A percentile compares a stretch with the other conserved stretches of the same genome.
These are phyloP conservation scores for Mayamaea pseudoterrestris DNA, from an alignment of 108 stramenopile genomes.

Conservation along the genomic window DNA sequence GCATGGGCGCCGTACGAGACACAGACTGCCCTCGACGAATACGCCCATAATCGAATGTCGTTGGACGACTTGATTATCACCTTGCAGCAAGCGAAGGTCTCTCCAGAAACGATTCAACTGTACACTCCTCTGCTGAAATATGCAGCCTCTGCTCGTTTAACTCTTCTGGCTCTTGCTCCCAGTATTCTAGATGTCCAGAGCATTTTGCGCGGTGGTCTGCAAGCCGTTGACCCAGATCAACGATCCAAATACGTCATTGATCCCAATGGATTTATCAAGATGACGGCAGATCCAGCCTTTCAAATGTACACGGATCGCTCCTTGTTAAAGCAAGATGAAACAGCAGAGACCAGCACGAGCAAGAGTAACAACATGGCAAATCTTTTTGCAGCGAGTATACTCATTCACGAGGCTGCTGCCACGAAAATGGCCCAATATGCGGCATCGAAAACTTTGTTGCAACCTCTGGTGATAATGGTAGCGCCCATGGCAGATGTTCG, in stretches of 20 bases:
- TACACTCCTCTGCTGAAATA: constrained; percentile 49
- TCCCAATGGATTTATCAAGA: constrained; percentile 58
- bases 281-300: constrained; percentile 63
- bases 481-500: constrained; percentile 57
- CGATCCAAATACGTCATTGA: constrained; percentile 55
- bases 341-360: too few relatives aligned
- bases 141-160: constrained; percentile 25
- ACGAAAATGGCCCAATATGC: constrained; percentile 43
- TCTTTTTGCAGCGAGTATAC: constrained; percentile 66
- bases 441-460: constrained; percentile 5
- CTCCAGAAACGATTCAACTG: constrained; percentile 10
- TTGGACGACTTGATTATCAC: constrained; percentile 14
- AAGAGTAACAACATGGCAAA: constrained; percentile 20
- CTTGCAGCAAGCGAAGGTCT: constrained; percentile 26
- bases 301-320: constrained; percentile 68
- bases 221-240: constrained; percentile 37
- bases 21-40: constrained; percentile 53
- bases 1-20: constrained; percentile 31
- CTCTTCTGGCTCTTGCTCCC: constrained; percentile 52
- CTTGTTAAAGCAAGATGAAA: constrained; percentile 57
- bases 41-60: constrained; percentile 9
- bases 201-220: constrained; percentile 43
- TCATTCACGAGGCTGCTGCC: constrained; percentile 72
- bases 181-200: constrained; percentile 40
- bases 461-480: constrained; percentile 43